Conservation (phyloP, 140 eudicot genomes). For the Flaveria floridana region DNA sequence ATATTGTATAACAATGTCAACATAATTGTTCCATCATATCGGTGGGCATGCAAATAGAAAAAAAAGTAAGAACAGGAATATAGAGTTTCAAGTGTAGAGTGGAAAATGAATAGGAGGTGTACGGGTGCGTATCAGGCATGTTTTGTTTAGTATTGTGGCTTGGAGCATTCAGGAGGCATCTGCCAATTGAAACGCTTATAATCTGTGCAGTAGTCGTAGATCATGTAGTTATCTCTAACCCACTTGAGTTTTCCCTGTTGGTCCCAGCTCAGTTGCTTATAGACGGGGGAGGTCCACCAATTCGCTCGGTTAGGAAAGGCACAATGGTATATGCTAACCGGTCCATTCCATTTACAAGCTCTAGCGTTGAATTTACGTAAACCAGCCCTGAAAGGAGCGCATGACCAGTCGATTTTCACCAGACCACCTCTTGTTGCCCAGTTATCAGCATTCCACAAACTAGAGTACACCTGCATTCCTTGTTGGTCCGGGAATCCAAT, state of each 20-base stretch:
- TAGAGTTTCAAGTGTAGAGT: too few species aligned
- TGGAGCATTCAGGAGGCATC: slow-evolving; percentile 58
- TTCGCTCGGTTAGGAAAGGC: slow-evolving; percentile 31
- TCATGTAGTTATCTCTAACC: slow-evolving; percentile 50
- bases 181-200: slow-evolving; percentile 44
- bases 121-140: too few species aligned
- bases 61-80: too few species aligned
- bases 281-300: slow-evolving; percentile 49
- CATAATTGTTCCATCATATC: too few species aligned
- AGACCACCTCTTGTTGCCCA: slow-evolving; percentile 74
- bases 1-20: too few species aligned
- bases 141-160: slow-evolving; percentile 41
- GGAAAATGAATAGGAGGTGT: too few species aligned
- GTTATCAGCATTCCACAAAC: slow-evolving; percentile 71
- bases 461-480: slow-evolving; percentile 61
- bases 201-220: slow-evolving; percentile 60
- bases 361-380: slow-evolving; percentile 43
- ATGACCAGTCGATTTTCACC: slow-evolving; percentile 59
- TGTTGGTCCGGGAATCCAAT: slow-evolving; percentile 58
- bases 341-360: slow-evolving; percentile 52
- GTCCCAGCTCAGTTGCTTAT: slow-evolving; percentile 38
- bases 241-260: slow-evolving; percentile 43
- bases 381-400: slow-evolving; percentile 54
- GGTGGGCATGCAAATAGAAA: too few species aligned
- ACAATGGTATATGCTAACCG: slow-evolving; percentile 39